Percentiles rank a stretch among this genome's conserved stretches.
Evolutionary conservation across 2,329 filamentous ascomycete genomes (phyloP).

Genomic region (Zasmidium cellare): DNA sequence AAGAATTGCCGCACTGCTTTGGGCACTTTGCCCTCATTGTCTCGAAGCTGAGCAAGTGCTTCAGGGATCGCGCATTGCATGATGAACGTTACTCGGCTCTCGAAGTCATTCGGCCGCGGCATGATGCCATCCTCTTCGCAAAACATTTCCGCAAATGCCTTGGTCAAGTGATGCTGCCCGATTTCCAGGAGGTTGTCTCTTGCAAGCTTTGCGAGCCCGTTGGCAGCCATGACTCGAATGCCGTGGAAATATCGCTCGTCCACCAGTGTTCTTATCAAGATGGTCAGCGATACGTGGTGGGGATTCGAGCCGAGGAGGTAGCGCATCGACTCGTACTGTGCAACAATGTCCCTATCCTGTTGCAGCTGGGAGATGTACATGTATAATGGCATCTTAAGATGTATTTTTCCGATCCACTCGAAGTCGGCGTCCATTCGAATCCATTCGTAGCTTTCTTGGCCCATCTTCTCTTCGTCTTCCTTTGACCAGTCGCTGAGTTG

Average conservation of each 20-base stretch:
- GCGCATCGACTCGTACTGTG: slow-evolving; percentile 60
- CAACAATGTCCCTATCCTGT: slow-evolving; percentile 93
- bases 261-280: slow-evolving; percentile 84
- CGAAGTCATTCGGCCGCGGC: slow-evolving; percentile 87
- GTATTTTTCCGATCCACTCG: slow-evolving; percentile 91
- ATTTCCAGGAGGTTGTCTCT: slow-evolving; percentile 65
- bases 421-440: slow-evolving; percentile 97
- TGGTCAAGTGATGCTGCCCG: slow-evolving; percentile 80
- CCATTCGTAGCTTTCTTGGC: slow-evolving; percentile 97
- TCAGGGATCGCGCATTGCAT: slow-evolving; percentile 81
- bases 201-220: slow-evolving; percentile 72
- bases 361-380: slow-evolving; percentile 98
- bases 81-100: slow-evolving; percentile 79
- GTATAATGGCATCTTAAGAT: slow-evolving; percentile 81
- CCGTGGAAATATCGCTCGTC: slow-evolving; percentile 92
- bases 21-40: slow-evolving; percentile 74
- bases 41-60: slow-evolving; percentile 76
- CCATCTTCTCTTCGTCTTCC: slow-evolving; percentile 88
- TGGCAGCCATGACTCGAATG: slow-evolving; percentile 81
- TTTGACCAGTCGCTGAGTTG: slow-evolving; percentile 83
- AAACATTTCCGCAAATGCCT: slow-evolving; percentile 83
- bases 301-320: slow-evolving; percentile 47
- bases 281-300: slow-evolving; percentile 82
- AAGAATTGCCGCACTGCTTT: slow-evolving; percentile 78
- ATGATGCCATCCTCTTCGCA: slow-evolving; percentile 67